Evolutionary conservation across 2,329 filamentous ascomycete species (phyloP).

Genomic region (Colletotrichum chlorophyti): DNA sequence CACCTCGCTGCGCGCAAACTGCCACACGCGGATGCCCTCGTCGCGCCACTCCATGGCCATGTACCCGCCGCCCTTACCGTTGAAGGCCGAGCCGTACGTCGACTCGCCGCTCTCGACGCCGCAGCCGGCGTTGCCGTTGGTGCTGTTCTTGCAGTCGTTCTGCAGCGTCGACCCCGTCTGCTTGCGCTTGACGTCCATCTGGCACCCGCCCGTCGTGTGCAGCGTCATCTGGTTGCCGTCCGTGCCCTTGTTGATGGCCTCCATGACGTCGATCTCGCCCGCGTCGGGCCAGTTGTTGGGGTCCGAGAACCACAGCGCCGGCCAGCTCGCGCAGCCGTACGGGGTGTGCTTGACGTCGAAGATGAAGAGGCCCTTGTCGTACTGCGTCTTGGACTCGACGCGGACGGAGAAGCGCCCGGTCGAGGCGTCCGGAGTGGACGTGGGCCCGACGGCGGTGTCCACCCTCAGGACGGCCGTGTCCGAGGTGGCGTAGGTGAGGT

Average conservation of each 20-base stretch:
- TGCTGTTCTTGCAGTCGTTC: constrained; percentile 57
- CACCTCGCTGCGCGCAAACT: constrained; percentile 56
- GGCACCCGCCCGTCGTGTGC: constrained; percentile 61
- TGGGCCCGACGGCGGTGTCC: constrained; percentile 62
- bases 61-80: constrained; percentile 61
- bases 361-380: constrained; percentile 69
- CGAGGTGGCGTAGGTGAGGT: constrained; percentile 64
- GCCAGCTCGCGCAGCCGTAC: constrained; percentile 69
- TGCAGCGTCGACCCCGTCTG: constrained; percentile 53
- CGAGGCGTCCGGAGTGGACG: constrained; percentile 54
- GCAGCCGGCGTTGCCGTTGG: constrained; percentile 63
- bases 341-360: constrained; percentile 71
- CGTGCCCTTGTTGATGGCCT: constrained; percentile 60
- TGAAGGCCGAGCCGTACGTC: constrained; percentile 60
- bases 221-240: constrained; percentile 66
- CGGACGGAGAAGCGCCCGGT: constrained; percentile 70
- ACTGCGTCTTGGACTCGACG: constrained; percentile 65
- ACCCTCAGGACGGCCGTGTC: constrained; percentile 64
- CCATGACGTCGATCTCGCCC: constrained; percentile 71
- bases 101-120: constrained; percentile 51
- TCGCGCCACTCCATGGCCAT: constrained; percentile 67
- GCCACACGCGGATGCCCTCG: constrained; percentile 69
- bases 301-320: constrained; percentile 71
- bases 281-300: constrained; percentile 65
- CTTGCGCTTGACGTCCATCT: constrained; percentile 60